Evolutionary conservation across 805 yeast species (phyloP).

Genomic region (Monosporozyma unispora): DNA sequence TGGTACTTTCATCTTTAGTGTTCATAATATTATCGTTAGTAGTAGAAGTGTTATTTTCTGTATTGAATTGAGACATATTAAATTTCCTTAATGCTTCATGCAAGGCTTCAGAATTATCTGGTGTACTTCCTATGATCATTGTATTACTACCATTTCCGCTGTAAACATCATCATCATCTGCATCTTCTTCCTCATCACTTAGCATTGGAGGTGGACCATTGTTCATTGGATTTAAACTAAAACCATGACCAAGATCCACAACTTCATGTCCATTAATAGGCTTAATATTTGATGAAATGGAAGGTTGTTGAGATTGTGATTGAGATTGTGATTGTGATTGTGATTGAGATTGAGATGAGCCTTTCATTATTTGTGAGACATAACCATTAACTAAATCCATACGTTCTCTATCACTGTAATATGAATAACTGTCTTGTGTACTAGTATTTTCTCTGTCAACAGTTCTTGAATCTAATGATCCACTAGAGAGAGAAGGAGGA

Average conservation of each 20-base stretch:
- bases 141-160: background rate
- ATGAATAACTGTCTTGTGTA: background rate
- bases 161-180: background rate
- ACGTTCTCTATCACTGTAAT: conserved; percentile 6
- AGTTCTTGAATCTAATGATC: conserved; percentile 8
- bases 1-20: no score
- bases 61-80: background rate
- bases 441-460: background rate
- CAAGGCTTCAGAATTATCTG: background rate
- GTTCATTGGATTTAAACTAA: conserved; percentile 28
- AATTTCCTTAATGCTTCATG: background rate
- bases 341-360: conserved; percentile 5
- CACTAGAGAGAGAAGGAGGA: conserved; percentile 34
- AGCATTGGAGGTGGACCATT: conserved; percentile 32
- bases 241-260: conserved; percentile 26
- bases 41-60: background rate
- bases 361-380: conserved; percentile 22
- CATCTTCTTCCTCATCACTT: conserved; percentile 26
- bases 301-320: background rate
- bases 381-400: conserved; percentile 21
- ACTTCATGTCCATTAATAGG: conserved; percentile 5
- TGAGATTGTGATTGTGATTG: background rate
- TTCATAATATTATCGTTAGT: background rate
- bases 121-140: background rate
- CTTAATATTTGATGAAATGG: background rate